These are phyloP conservation scores for Gossypium australe DNA, from an alignment of 345 rosid species.

Conservation along the genomic window DNA sequence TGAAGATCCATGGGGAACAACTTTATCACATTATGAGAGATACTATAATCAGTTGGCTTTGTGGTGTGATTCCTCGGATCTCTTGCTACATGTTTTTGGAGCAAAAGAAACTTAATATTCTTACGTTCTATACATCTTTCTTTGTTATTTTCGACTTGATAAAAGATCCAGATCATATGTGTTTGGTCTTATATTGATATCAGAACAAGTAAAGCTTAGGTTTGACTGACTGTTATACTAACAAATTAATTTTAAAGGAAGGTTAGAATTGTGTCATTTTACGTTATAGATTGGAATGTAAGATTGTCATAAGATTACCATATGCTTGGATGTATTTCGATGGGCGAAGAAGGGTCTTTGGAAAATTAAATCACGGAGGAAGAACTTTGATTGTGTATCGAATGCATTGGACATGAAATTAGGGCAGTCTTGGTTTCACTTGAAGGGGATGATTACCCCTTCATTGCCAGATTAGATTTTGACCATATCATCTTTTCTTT, in stretches of 20 bases:
- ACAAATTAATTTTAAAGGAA: neutral
- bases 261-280: too few species aligned
- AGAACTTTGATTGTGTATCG: too few species aligned
- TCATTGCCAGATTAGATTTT: too few species aligned
- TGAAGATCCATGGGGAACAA: neutral
- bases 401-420: too few species aligned
- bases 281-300: too few species aligned
- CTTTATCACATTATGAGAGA: conserved; percentile 3
- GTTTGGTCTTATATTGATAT: neutral
- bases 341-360: too few species aligned
- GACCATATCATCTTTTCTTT: too few species aligned
- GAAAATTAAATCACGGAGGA: too few species aligned
- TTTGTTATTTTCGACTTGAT: conserved; percentile 1
- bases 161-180: neutral
- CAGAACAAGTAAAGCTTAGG: neutral
- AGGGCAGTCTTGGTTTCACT: too few species aligned
- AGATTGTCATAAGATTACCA: too few species aligned
- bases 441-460: too few species aligned
- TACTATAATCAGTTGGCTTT: neutral
- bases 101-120: neutral
- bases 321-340: too few species aligned
- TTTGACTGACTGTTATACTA: neutral
- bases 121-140: neutral
- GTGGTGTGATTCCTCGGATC: neutral
- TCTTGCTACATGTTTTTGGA: neutral